phyloP scores from a whole-genome alignment of 140 eudicot species.

The Anethum foeniculum region DNA sequence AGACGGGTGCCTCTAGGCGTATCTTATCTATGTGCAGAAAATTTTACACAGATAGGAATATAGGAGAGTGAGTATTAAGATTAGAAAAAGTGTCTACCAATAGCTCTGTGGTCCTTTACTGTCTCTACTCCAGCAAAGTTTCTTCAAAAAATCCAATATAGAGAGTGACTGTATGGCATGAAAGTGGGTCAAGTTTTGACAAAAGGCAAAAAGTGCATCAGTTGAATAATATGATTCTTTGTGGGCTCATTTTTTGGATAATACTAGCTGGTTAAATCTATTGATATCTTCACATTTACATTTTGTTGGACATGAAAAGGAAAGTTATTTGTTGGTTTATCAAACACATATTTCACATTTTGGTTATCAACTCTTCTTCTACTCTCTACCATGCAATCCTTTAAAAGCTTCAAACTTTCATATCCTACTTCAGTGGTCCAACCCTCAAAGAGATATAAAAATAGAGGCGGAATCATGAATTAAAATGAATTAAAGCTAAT shows the following conservation, averaged over 20 bases:
- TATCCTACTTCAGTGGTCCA: conserved; percentile 2
- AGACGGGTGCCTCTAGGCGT: not conserved
- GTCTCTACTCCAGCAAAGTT: not conserved
- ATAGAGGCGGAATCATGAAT: not conserved
- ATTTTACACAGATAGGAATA: not conserved
- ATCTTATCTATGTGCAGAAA: not conserved
- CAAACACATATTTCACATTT: conserved; percentile 1
- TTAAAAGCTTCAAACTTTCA: no score
- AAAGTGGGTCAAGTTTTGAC: conserved; percentile 9
- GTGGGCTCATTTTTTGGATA: not conserved
- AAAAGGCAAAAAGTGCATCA: conserved; percentile 2
- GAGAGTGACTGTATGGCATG: conserved; percentile 1
- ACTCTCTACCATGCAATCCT: not conserved
- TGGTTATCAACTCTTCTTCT: not conserved
- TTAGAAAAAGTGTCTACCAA: not conserved
- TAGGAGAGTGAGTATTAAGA: not conserved
- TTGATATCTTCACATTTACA: not conserved
- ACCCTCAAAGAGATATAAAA: not conserved
- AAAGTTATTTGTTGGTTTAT: not conserved
- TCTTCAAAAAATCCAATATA: not conserved
- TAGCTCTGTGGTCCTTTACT: not conserved
- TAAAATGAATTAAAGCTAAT: not conserved
- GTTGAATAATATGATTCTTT: not conserved
- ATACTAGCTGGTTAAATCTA: not conserved
- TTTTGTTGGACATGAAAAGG: not conserved